Percentiles rank a stretch among this genome's conserved stretches.
Evolutionary conservation across 2,329 filamentous ascomycete species (phyloP).

Genomic region (Aspergillus floridensis): DNA sequence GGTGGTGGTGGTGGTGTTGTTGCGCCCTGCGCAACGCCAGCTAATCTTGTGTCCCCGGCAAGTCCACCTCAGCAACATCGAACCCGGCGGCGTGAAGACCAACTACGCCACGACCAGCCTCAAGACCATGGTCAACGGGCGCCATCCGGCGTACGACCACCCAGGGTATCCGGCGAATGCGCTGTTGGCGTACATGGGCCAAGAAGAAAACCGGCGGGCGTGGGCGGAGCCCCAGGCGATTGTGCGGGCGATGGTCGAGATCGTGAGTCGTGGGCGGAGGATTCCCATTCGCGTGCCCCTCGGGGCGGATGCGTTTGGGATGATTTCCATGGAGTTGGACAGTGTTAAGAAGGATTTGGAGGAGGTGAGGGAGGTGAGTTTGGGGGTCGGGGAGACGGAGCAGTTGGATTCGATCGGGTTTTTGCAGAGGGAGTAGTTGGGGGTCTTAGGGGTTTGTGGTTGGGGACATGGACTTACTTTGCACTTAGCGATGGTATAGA

Average conservation of each 20-base stretch:
- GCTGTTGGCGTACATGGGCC: neutral
- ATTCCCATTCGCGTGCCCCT: constrained; percentile 46
- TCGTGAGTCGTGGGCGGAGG: constrained; percentile 33
- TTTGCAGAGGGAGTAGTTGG: neutral
- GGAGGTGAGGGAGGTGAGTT: neutral
- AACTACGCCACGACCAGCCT: constrained; percentile 31
- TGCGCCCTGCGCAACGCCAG: no score
- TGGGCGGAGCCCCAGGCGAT: constrained; percentile 26
- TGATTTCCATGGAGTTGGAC: neutral
- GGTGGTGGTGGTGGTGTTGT: no score
- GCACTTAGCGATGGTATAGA: no score
- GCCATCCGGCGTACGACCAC: constrained; percentile 5
- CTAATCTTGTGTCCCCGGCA: neutral
- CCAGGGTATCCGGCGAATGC: neutral
- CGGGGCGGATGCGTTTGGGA: constrained; percentile 21
- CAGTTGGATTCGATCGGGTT: constrained; percentile 1
- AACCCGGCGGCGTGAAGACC: constrained; percentile 42
- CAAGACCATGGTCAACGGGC: neutral
- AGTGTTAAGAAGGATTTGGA: neutral
- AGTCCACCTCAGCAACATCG: constrained; percentile 17
- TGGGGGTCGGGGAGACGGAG: neutral
- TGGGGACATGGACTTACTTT: no score
- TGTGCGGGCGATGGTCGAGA: constrained; percentile 36
- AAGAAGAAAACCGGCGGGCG: neutral
- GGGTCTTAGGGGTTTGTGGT: no score